phyloP scores from a whole-genome alignment of 176 grass and related monocot genomes.

The Chrysopogon serrulatus region DNA sequence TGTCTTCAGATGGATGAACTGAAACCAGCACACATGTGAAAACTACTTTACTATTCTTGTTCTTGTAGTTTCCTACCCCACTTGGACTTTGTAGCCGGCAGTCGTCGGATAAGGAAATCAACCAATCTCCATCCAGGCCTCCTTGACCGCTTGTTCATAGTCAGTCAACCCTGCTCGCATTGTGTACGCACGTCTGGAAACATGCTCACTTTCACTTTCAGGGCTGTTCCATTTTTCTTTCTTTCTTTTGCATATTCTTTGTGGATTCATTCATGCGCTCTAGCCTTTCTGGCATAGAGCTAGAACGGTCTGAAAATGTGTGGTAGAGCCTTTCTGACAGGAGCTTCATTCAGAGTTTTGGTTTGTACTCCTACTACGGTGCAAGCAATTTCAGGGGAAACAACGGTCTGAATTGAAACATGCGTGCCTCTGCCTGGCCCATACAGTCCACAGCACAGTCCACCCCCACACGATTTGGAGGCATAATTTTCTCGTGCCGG shows the following conservation, averaged over 20 bases:
- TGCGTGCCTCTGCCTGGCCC: background rate
- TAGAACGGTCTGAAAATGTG: background rate
- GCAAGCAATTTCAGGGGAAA: background rate
- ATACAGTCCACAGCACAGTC: background rate
- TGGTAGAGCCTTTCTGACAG: background rate
- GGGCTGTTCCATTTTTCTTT: background rate
- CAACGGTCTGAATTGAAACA: background rate
- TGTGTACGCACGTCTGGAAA: background rate
- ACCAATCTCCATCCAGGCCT: background rate
- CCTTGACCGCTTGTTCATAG: background rate
- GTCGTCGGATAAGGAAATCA: conserved; percentile 1
- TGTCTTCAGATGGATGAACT: background rate
- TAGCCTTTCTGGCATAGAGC: background rate
- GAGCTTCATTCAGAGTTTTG: background rate
- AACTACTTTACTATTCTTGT: background rate
- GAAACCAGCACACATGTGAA: background rate
- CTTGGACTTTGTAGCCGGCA: conserved; percentile 11
- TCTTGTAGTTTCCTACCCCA: background rate
- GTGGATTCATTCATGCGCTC: background rate
- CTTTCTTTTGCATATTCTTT: background rate
- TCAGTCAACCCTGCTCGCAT: background rate
- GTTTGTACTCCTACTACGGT: too few relatives aligned
- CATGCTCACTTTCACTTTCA: background rate
- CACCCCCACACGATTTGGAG: background rate
- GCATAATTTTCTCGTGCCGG: conserved; percentile 20